Base-by-base conservation (phyloP, 148 eudicot genomes). In the Amaranthus hypochondriacus region DNA sequence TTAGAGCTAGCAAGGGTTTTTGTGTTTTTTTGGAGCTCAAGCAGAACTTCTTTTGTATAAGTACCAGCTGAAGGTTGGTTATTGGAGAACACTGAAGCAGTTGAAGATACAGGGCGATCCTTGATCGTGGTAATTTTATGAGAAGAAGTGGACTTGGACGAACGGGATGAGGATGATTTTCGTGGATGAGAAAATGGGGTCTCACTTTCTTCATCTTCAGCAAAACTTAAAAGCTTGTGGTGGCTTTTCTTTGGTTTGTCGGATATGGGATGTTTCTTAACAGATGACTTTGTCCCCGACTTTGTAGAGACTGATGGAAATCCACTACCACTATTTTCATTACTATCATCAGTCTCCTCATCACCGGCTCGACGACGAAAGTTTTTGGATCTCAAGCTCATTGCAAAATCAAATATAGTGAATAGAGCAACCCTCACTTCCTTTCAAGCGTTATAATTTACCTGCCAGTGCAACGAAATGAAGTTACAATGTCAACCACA, bases 1-100 rank as follows among this genome's bases (percentile, higher is more conserved):
- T 80, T 74, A 21, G 90, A 69, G 53, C 79, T 63, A 9, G 82
- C 85, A 47, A 95, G 83, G 75, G 93, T 86, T 77, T 76, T 90
- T 52, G 97, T 87, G 71, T 89, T 95, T 73, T 92, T 90, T 63
- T 90, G 98, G 48, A 92, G 90, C 75, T 95, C 97, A 13, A 80
- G 85, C 4, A 92, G 86, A 3, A 92, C 96, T 79, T 95, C 98
- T 70, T 86, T 85, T 7, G 98, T 90, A 77, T 95, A 95, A 11
- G 79, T 75, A 8, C 98, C 98, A 7, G 93, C 89, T 73, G 85
- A 88, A 43, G 96, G 97, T 44, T 86, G 92, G n/a, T 89, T 89
- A 62, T 89, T 88, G 48, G 96, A 89, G 28, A 78, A 78, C 55
- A 87, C 54, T 6, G 72, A 59, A 21, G 84, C 9, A 54, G 77